Conservation (phyloP, 495 filamentous ascomycete genomes). For the Achaetomiella virescens region DNA sequence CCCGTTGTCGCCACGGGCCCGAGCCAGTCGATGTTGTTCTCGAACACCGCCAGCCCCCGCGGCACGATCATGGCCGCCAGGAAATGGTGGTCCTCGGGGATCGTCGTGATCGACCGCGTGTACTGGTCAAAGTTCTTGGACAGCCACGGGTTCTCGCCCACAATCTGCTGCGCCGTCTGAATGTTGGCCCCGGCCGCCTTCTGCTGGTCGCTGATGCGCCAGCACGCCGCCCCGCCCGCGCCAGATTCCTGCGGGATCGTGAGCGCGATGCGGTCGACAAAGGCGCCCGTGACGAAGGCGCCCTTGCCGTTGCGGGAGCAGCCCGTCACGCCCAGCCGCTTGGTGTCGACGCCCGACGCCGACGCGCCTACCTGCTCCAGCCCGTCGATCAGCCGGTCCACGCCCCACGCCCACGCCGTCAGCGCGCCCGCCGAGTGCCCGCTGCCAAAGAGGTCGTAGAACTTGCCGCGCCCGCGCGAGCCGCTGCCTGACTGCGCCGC, state of each 20-base stretch:
- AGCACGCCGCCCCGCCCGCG: conserved; percentile 47
- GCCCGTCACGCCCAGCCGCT: conserved; percentile 45
- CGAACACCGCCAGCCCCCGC: conserved; percentile 42
- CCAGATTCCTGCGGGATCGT: conserved; percentile 52
- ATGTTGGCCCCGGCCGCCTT: conserved; percentile 46
- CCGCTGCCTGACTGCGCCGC: conserved; percentile 33
- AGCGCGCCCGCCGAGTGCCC: conserved; percentile 45
- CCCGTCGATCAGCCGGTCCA: conserved; percentile 47
- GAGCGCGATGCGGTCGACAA: conserved; percentile 47
- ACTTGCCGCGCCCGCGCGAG: conserved; percentile 42
- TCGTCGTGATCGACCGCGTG: conserved; percentile 27
- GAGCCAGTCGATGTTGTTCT: conserved; percentile 54
- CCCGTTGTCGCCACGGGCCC: conserved; percentile 45
- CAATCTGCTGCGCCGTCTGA: conserved; percentile 47
- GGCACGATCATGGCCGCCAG: conserved; percentile 44
- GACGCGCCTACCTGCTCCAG: conserved; percentile 41
- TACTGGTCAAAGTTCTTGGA: conserved; percentile 38
- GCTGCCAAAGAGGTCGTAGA: conserved; percentile 48
- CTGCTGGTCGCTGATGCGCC: conserved; percentile 46
- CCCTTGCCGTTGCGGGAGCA: conserved; percentile 54
- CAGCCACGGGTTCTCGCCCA: conserved; percentile 51
- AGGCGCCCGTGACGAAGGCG: conserved; percentile 45
- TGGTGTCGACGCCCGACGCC: conserved; percentile 44
- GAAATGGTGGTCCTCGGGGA: conserved; percentile 49
- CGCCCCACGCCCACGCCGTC: conserved; percentile 51